These are phyloP conservation scores for Beta vulgaris DNA, from an alignment of 148 eudicot species.

Conservation along the genomic window DNA sequence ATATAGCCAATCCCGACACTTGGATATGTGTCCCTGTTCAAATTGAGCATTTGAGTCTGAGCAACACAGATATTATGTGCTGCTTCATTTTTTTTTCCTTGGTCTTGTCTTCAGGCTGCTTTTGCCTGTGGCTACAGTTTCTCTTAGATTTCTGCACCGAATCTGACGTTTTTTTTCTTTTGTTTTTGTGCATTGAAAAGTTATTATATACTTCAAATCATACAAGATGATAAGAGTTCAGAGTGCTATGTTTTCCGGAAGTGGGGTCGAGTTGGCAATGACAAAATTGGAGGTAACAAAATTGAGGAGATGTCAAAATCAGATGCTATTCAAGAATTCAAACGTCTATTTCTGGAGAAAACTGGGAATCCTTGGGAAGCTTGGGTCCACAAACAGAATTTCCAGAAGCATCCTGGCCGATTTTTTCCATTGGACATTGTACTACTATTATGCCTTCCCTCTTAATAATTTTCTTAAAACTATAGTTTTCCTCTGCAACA, in stretches of 20 bases:
- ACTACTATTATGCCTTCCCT: constrained; percentile 25
- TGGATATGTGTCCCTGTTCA: too few relatives aligned
- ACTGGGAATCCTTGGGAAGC: constrained; percentile 97
- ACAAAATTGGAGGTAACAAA: constrained; percentile 69
- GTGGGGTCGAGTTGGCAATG: constrained; percentile 98
- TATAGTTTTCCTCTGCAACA: constrained; percentile 1
- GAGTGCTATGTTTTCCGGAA: constrained; percentile 90
- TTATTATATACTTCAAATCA: constrained; percentile 93
- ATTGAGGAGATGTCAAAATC: constrained; percentile 64
- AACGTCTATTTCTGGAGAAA: constrained; percentile 81
- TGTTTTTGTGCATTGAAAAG: constrained; percentile 41
- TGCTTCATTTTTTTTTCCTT: neutral
- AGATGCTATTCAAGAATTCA: constrained; percentile 72
- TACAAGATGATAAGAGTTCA: constrained; percentile 85
- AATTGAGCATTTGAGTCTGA: too few relatives aligned
- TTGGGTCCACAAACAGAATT: constrained; percentile 62
- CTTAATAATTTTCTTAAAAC: neutral
- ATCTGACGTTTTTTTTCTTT: constrained; percentile 10
- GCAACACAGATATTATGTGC: too few relatives aligned
- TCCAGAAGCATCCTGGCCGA: constrained; percentile 83
- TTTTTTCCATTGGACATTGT: constrained; percentile 95
- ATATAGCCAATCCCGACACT: too few relatives aligned
- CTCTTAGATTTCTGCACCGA: constrained; percentile 7
- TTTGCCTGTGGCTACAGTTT: neutral
- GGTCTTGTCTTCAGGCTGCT: neutral